Evolutionary conservation across 78 protist species (phyloP), one percentile per base, ranked within the genome.

Genomic region (Guillardia theta): DNA sequence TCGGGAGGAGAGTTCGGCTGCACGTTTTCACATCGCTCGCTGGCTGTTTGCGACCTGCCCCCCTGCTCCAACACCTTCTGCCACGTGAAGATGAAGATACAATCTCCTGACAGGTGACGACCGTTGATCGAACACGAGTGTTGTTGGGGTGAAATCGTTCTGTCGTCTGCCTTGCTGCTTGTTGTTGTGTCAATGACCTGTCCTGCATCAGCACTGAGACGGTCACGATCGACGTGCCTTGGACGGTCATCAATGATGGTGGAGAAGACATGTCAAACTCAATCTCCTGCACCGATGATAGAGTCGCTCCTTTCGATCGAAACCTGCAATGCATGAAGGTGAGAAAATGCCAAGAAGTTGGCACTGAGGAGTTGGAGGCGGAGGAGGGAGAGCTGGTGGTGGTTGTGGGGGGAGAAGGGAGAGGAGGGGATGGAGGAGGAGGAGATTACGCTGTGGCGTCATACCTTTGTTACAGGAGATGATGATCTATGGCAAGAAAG

Each of bases 181-280:
- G n/a, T n/a, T n/a, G n/a, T n/a, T n/a, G n/a, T n/a, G n/a, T n/a
- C n/a, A n/a, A n/a, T n/a, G n/a, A n/a, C n/a, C n/a, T n/a, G n/a
- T n/a, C n/a, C n/a, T n/a, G n/a, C n/a, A n/a, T n/a, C n/a, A n/a
- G 62, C 62, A 53, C 62, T 18, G 33, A 53, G 83, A 15, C 9
- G 83, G 45, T 15, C 46, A 24, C 33, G 83, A 36, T 70, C 83
- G 83, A 70, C 83, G 83, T 70, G 83, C 83, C 83, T 43, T 70
- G 83, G 83, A 33, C 83, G 27, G 83, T 70, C n/a, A 43, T 70
- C n/a, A 36, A 70, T 6, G 36, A 33, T 15, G 58, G 30, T 50
- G 58, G 58, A 10, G 10, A 15, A 50, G 58, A 10, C 58, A 50
- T 50, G 58, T 10, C 58, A 10, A 15, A 19, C 58, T 15, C 58